A percentile compares a stretch with the other conserved stretches of the same genome.
Conservation (phyloP, 1,139 yeast species). For the Pichia inconspicua region DNA sequence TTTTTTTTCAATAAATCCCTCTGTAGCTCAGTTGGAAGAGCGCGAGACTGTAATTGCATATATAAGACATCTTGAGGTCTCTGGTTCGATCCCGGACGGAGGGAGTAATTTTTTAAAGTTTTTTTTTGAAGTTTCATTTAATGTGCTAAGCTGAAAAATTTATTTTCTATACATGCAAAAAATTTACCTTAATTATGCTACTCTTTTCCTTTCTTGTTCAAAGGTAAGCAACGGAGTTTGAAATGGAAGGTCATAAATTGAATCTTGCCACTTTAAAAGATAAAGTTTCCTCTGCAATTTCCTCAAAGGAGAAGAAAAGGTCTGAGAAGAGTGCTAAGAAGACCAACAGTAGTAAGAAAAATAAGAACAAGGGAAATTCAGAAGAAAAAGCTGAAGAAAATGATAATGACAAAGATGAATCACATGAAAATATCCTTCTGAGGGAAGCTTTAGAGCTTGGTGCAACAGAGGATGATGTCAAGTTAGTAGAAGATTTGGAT, state of each 20-base stretch:
- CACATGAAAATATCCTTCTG: conserved; percentile 33
- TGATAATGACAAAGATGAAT: no score
- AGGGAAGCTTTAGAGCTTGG: conserved; percentile 68
- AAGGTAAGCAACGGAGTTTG: not conserved
- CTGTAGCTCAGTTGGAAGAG: conserved; percentile 15
- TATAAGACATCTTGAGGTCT: conserved; percentile 13
- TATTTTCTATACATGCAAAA: not conserved
- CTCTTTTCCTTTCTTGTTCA: not conserved
- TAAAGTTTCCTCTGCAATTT: conserved; percentile 44
- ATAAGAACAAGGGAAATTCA: conserved; percentile 21
- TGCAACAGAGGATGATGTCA: conserved; percentile 60
- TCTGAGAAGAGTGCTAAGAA: conserved; percentile 12
- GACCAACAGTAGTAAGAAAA: conserved; percentile 16
- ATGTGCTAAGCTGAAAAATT: not conserved
- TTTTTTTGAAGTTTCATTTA: not conserved
- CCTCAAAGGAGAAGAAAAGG: conserved; percentile 19
- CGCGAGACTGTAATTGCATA: conserved; percentile 14
- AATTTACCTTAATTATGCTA: not conserved
- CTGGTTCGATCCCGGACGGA: conserved; percentile 16
- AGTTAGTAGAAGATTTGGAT: conserved; percentile 43
- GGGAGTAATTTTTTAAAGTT: conserved; percentile 6
- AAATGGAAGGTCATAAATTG: conserved; percentile 23
- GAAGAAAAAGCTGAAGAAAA: not conserved
- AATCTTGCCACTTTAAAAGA: conserved; percentile 49
- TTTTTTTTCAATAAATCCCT: conserved; percentile 3